phyloP scores from a whole-genome alignment of 2,329 filamentous ascomycete genomes.

The Apiospora malaysiana region DNA sequence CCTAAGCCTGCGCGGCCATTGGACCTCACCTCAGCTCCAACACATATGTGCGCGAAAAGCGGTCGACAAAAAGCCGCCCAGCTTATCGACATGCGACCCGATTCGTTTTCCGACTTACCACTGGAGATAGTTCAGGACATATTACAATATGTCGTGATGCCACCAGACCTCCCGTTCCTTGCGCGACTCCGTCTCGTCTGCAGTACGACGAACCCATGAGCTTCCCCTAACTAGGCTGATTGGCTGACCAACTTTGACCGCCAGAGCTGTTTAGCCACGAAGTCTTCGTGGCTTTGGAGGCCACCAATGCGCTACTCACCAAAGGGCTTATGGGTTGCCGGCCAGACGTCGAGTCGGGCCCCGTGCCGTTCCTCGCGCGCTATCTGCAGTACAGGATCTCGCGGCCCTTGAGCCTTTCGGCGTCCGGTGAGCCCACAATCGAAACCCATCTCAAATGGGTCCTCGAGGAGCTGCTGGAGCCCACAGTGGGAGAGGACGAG shows the following conservation, averaged over 20 bases:
- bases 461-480: not conserved
- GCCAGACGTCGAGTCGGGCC: not conserved
- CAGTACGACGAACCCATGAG: not conserved
- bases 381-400: not conserved
- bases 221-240: not conserved
- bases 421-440: not conserved
- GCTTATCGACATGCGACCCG: not conserved
- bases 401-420: not conserved
- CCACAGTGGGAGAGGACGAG: not conserved
- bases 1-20: not conserved
- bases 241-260: not conserved
- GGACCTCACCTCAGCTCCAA: not conserved
- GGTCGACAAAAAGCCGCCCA: not conserved
- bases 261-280: not conserved
- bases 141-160: not conserved
- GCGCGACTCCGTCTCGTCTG: not conserved
- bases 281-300: not conserved
- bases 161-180: not conserved
- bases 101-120: not conserved
- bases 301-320: not conserved
- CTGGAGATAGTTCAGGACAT: not conserved
- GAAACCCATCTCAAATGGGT: not conserved
- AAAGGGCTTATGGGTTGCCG: not conserved
- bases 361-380: constrained; percentile 7
- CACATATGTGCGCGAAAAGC: too few relatives aligned